Evolutionary conservation across 257 asterid species (phyloP).

Genomic region (Gynochthodes officinalis): DNA sequence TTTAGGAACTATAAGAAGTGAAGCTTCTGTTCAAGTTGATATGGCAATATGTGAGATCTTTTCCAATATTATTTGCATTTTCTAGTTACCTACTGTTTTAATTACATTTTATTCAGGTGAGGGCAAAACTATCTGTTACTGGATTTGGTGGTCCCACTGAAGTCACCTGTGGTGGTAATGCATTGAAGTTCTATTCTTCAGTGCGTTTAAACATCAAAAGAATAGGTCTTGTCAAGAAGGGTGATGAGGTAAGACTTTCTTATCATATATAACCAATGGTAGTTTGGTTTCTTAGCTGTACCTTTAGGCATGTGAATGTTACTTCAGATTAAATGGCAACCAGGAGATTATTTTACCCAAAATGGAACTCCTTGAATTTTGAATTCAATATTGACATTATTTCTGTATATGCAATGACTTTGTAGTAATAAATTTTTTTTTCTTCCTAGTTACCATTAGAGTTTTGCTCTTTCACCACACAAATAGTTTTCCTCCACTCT

Average conservation of each 20-base stretch:
- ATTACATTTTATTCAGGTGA: constrained; percentile 43
- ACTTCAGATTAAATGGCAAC: background rate
- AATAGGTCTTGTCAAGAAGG: constrained; percentile 78
- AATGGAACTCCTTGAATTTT: background rate
- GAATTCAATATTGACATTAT: background rate
- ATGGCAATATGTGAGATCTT: background rate
- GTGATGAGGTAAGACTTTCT: constrained; percentile 68
- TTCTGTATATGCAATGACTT: background rate
- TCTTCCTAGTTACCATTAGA: no score
- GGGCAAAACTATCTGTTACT: constrained; percentile 72
- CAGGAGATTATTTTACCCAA: background rate
- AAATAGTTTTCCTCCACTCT: no score
- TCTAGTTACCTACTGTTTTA: constrained; percentile 3
- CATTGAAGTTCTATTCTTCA: constrained; percentile 95
- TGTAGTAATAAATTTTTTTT: no score
- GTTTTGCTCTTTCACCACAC: no score
- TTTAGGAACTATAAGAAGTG: no score
- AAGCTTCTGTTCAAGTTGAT: background rate
- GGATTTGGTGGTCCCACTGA: constrained; percentile 90
- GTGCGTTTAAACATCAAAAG: constrained; percentile 85
- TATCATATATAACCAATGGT: constrained; percentile 8
- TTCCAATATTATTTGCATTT: background rate
- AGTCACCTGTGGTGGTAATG: constrained; percentile 99
- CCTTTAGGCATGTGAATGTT: background rate
- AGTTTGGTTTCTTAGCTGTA: constrained; percentile 6